Conservation (phyloP, 2,329 filamentous ascomycete genomes). For the Daldinia sp. region DNA sequence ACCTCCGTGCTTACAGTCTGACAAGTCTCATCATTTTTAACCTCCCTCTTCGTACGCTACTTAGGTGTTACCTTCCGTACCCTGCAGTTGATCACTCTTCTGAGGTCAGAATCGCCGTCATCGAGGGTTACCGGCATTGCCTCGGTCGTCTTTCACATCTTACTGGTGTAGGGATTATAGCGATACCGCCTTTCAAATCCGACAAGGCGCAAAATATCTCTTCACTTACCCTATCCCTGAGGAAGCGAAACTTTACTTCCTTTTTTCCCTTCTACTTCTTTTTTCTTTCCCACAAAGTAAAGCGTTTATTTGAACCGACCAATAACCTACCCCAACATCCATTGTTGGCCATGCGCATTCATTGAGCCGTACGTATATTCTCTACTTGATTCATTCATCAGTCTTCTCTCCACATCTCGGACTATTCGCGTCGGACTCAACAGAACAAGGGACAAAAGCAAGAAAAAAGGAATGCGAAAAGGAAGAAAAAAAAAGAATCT, state of each 20-base stretch:
- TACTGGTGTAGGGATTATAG: conserved; percentile 34
- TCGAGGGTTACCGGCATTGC: conserved; percentile 30
- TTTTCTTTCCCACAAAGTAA: conserved; percentile 17
- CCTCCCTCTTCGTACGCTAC: conserved; percentile 24
- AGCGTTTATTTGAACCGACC: conserved; percentile 15
- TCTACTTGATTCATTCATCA: conserved; percentile 14
- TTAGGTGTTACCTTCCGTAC: conserved; percentile 24
- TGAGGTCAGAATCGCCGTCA: conserved; percentile 37
- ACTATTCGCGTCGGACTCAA: conserved; percentile 26
- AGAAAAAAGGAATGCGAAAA: conserved; percentile 15
- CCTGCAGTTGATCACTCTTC: conserved; percentile 23
- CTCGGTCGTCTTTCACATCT: conserved; percentile 28
- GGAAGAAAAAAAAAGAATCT: conserved; percentile 13
- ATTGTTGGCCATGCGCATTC: conserved; percentile 32
- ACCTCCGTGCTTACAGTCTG: conserved; percentile 38
- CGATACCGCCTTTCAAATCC: conserved; percentile 34
- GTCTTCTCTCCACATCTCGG: conserved; percentile 32
- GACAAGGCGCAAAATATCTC: conserved; percentile 26
- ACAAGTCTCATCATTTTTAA: conserved; percentile 37
- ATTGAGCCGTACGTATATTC: conserved; percentile 4
- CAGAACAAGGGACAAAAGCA: conserved; percentile 30
- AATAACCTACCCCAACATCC: conserved; percentile 18
- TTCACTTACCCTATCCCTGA: conserved; percentile 21
- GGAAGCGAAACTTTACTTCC: conserved; percentile 25
- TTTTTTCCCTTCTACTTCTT: conserved; percentile 11